phyloP scores from a whole-genome alignment of 108 stramenopile species.

The Conticribra weissflogii region DNA sequence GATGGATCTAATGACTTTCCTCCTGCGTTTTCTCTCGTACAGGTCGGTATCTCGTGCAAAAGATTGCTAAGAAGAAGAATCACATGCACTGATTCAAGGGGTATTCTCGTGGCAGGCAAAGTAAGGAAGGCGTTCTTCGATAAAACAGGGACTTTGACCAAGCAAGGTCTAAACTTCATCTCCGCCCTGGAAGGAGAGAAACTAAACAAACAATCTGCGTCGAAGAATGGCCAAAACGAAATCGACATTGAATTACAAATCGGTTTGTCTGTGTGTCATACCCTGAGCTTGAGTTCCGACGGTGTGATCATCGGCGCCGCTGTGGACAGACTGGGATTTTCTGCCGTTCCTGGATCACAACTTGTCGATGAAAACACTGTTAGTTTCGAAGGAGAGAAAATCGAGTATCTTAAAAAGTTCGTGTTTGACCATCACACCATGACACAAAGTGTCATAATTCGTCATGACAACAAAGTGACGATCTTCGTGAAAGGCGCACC shows the following conservation, averaged over 20 bases:
- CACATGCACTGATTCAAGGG: conserved; percentile 61
- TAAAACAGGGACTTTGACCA: conserved; percentile 68
- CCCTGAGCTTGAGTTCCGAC: conserved; percentile 28
- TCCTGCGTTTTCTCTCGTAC: conserved; percentile 69
- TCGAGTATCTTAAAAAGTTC: conserved; percentile 56
- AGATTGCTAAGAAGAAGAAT: conserved; percentile 51
- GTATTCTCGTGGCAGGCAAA: conserved; percentile 74
- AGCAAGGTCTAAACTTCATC: conserved; percentile 55
- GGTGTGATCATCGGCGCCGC: conserved; percentile 59
- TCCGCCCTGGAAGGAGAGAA: conserved; percentile 4
- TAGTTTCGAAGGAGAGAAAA: conserved; percentile 28
- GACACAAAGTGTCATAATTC: conserved; percentile 70
- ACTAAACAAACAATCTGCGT: background rate
- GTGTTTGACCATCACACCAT: conserved; percentile 70
- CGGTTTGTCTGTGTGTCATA: conserved; percentile 68
- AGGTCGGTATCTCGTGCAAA: conserved; percentile 51
- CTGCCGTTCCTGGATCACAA: conserved; percentile 26
- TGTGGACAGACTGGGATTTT: conserved; percentile 61
- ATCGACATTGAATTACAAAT: conserved; percentile 26
- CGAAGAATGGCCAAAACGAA: background rate
- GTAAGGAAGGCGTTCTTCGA: conserved; percentile 66
- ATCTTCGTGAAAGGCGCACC: conserved; percentile 62
- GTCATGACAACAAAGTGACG: conserved; percentile 20
- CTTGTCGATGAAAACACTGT: conserved; percentile 32
- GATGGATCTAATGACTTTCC: too few relatives aligned